These are phyloP conservation scores for Arabis hirsuta DNA, from an alignment of 345 rosid species.

Conservation along the genomic window DNA sequence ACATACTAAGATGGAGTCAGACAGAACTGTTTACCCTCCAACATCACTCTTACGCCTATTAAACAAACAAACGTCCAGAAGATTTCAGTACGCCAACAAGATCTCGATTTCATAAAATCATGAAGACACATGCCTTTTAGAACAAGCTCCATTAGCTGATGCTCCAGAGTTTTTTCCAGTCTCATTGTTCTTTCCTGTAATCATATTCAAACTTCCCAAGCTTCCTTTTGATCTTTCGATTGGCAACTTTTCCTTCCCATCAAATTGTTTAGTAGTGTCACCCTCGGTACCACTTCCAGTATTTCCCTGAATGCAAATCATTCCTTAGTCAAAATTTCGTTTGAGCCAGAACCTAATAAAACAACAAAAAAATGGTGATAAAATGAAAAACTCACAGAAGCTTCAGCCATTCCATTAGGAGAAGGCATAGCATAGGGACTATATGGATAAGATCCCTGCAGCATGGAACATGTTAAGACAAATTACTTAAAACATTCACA, in stretches of 20 bases:
- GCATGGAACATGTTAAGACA: conserved; percentile 24
- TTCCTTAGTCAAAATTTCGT: conserved; percentile 33
- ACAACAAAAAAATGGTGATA: neutral
- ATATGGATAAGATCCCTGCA: conserved; percentile 88
- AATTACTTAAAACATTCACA: conserved; percentile 8
- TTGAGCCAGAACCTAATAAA: conserved; percentile 14
- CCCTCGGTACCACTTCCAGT: conserved; percentile 64
- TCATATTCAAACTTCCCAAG: conserved; percentile 90
- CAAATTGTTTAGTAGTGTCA: conserved; percentile 79
- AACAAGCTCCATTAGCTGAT: conserved; percentile 80
- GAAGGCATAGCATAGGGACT: conserved; percentile 95
- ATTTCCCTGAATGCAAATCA: conserved; percentile 61
- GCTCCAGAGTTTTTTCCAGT: conserved; percentile 69
- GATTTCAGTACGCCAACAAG: conserved; percentile 15
- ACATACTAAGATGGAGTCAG: too few relatives aligned
- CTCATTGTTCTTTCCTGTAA: conserved; percentile 76
- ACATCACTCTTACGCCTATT: too few relatives aligned
- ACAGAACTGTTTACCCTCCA: too few relatives aligned
- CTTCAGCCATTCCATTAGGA: conserved; percentile 87
- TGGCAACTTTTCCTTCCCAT: conserved; percentile 88
- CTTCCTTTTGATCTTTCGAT: conserved; percentile 98
- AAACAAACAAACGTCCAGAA: too few relatives aligned
- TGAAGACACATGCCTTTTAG: conserved; percentile 69
- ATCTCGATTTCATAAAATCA: conserved; percentile 5
- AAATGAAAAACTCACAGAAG: conserved; percentile 57